Evolutionary conservation across 306 rosid genomes (phyloP).

Genomic region (Vigna hirtella): DNA sequence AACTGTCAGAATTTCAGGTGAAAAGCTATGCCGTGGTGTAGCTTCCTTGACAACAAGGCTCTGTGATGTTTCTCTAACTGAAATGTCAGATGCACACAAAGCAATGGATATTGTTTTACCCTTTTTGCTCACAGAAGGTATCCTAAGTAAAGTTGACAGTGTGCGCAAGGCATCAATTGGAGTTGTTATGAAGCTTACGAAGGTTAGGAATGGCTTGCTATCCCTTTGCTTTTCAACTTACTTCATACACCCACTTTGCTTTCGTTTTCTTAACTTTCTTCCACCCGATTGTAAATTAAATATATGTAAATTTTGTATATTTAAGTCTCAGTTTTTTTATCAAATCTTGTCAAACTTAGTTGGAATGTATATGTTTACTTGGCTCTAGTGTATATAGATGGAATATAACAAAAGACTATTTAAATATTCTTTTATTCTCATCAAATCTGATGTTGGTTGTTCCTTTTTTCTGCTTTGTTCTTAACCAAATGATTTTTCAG

Average conservation of each 20-base stretch:
- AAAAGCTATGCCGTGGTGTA: conserved; percentile 76
- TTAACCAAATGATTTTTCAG: conserved; percentile 10
- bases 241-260: conserved; percentile 9
- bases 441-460: background rate
- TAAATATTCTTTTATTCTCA: background rate
- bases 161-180: conserved; percentile 86
- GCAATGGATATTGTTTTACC: conserved; percentile 94
- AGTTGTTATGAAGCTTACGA: conserved; percentile 94
- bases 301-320: background rate
- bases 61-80: conserved; percentile 89
- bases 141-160: conserved; percentile 91
- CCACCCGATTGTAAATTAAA: background rate
- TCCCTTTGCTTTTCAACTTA: conserved; percentile 23
- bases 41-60: conserved; percentile 84
- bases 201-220: conserved; percentile 62
- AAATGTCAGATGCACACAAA: conserved; percentile 71
- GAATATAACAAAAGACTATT: conserved; percentile 1
- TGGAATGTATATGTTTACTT: conserved; percentile 5
- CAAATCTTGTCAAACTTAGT: background rate
- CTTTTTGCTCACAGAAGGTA: conserved; percentile 87
- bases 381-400: background rate
- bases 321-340: conserved; percentile 5
- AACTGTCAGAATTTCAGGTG: conserved; percentile 93
- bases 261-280: background rate
- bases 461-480: conserved; percentile 1